Conservation (phyloP, 2,329 filamentous ascomycete species). For the Botrytis fabae region DNA sequence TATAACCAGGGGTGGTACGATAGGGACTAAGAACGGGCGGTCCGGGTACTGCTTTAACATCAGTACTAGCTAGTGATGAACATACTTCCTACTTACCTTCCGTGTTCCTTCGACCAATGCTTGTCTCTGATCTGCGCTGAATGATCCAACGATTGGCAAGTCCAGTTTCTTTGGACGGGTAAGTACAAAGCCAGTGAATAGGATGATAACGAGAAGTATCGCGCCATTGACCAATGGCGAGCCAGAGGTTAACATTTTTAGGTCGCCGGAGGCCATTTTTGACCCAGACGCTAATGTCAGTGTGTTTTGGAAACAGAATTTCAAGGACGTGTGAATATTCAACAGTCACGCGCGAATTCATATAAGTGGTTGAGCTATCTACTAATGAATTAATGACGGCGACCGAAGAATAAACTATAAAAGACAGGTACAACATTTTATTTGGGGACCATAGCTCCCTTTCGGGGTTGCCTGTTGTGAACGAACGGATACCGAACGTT, state of each 20-base stretch:
- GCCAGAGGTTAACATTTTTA: conserved; percentile 8
- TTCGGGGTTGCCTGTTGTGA: not conserved
- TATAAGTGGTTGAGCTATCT: conserved; percentile 3
- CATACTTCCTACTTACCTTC: conserved; percentile 8
- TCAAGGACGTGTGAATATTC: conserved; percentile 8
- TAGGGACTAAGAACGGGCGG: conserved; percentile 5
- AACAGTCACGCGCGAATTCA: conserved; percentile 7
- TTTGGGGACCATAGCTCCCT: conserved; percentile 5
- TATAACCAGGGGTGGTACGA: conserved; percentile 29
- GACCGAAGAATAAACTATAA: conserved; percentile 9
- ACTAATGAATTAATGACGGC: conserved; percentile 8
- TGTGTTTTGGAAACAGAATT: conserved; percentile 9
- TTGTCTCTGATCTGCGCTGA: conserved; percentile 1
- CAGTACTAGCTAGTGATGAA: conserved; percentile 8
- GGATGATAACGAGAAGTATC: conserved; percentile 8
- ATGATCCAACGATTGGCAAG: conserved; percentile 8
- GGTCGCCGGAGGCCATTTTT: conserved; percentile 1
- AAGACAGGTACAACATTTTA: conserved; percentile 5
- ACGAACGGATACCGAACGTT: not conserved
- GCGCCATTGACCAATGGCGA: conserved; percentile 5
- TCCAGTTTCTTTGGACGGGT: conserved; percentile 7
- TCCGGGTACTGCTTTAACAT: conserved; percentile 8
- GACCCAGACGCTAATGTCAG: conserved; percentile 5
- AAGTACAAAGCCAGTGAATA: conserved; percentile 8
- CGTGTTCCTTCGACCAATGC: conserved; percentile 7